These are phyloP conservation scores for Penicillium argentinense DNA, from an alignment of 495 filamentous ascomycete genomes.

Conservation along the genomic window DNA sequence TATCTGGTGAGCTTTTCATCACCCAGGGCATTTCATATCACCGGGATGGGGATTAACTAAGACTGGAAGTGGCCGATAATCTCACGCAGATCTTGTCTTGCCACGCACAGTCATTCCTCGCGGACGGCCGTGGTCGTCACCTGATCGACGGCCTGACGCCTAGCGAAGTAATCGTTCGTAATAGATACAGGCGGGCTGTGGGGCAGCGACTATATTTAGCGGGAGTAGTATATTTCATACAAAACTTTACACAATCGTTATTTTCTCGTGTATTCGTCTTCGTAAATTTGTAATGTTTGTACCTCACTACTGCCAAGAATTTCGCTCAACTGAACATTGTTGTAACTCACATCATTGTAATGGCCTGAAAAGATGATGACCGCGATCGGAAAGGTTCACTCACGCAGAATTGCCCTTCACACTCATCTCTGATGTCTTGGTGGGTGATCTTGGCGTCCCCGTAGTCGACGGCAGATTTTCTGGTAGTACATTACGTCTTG, in stretches of 20 bases:
- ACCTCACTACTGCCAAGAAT: not conserved
- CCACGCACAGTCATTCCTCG: not conserved
- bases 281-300: not conserved
- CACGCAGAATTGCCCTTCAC: not conserved
- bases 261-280: not conserved
- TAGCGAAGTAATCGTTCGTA: not conserved
- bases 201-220: not conserved
- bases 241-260: not conserved
- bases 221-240: not conserved
- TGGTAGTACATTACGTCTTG: not conserved
- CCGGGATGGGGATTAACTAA: too few species aligned
- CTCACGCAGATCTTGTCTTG: too few species aligned
- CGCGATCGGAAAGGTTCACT: not conserved
- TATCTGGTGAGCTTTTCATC: too few species aligned
- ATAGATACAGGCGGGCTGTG: not conserved
- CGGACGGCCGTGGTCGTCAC: not conserved
- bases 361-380: not conserved
- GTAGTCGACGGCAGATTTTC: not conserved
- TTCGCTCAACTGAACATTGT: not conserved
- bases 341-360: not conserved
- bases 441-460: not conserved
- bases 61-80: too few species aligned
- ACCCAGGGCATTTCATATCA: too few species aligned
- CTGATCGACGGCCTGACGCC: not conserved
- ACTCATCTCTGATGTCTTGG: not conserved